Evolutionary conservation across 495 filamentous ascomycete genomes (phyloP), one percentile per base, ranked within the genome.

Genomic region (Tetracladium marchalianum): DNA sequence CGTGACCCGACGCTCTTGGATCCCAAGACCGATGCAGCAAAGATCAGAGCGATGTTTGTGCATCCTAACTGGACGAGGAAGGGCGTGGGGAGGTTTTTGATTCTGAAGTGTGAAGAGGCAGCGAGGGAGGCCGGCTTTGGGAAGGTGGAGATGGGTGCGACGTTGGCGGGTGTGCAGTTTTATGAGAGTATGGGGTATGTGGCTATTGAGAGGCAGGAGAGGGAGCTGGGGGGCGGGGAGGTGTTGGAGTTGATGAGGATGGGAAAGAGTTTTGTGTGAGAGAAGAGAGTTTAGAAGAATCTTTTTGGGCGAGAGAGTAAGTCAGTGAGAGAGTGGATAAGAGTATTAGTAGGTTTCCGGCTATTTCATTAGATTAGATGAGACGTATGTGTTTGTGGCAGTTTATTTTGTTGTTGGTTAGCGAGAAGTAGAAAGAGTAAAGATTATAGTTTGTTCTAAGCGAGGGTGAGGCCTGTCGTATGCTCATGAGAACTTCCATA

Each of bases 41-140:
- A 53, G 40, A 43, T 53, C 18, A 47, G 45, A 31, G 50, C 50
- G 1, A 12, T 47, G 11, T 48, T 48, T 18, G 50, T 53, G 10
- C 50, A 48, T 38, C 45, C 45, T 12, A 15, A 16, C 0, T 48
- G 32, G 41, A 31, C n/a, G n/a, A n/a, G 45, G 31, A 43, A 4
- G 13, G 44, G 50, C 2, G 39, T 47, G 4, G 50, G 33, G n/a
- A 39, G 27, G 15, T 31, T 34, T 11, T 11, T 53, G 1, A 13
- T 53, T n/a, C 18, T 18, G 18, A 18, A 13, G 17, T 47, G 35
- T 19, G 50, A 53, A 35, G 34, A 44, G 11, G 45, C 33, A 5
- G 45, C 45, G 16, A 47, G 41, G 35, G 35, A 35, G 35, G 40
- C 31, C 12, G 45, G 50, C 0, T 53, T 46, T 45, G 36, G 11